Conservation (phyloP, 192 early-diverging fungal species). For the Podila clonocystis region DNA sequence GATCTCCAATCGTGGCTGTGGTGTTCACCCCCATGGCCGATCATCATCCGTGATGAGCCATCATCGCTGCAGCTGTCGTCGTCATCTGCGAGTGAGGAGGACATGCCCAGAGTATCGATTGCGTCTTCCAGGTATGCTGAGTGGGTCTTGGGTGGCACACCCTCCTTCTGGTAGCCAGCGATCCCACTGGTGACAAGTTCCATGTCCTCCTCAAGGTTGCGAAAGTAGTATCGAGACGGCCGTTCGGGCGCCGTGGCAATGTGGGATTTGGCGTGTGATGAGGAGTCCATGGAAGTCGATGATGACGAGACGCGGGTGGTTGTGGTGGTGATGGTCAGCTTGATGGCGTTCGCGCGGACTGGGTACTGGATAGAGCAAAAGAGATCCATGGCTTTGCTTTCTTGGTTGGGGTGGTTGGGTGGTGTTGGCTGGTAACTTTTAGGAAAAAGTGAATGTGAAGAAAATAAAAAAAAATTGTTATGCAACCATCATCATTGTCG, state of each 20-base stretch:
- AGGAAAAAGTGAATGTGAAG: no score
- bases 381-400: neutral
- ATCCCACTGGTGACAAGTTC: neutral
- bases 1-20: neutral
- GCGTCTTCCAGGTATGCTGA: neutral
- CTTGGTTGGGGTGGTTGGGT: no score
- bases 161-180: neutral
- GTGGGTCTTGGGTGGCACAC: neutral
- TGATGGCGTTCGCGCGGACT: neutral
- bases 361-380: neutral
- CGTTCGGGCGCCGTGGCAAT: neutral
- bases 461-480: no score
- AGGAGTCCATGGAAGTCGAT: neutral
- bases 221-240: neutral
- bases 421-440: no score
- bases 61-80: neutral
- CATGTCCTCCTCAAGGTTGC: neutral
- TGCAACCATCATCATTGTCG: no score
- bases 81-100: conserved; percentile 12
- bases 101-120: neutral
- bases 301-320: neutral
- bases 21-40: neutral
- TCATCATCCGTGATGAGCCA: neutral
- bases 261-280: neutral
- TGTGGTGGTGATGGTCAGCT: neutral